These are phyloP conservation scores for Hansenula lynferdii DNA, from an alignment of 1,139 yeast genomes.

Conservation along the genomic window DNA sequence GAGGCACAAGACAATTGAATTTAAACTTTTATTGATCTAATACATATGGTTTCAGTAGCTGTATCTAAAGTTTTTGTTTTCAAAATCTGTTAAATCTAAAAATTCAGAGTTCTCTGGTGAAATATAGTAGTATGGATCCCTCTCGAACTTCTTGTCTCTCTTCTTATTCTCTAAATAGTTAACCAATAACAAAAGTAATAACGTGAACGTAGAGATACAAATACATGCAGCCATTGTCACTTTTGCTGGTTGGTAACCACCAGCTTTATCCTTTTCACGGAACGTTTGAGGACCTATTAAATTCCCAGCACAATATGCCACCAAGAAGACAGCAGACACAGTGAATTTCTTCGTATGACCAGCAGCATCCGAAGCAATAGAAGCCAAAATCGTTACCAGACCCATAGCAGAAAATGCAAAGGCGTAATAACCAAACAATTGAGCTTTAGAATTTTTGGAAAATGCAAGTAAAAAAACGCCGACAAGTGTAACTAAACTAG, in stretches of 20 bases:
- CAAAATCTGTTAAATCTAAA: constrained; percentile 53
- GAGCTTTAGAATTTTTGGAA: neutral
- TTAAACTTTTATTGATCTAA: no score
- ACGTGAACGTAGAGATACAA: constrained; percentile 25
- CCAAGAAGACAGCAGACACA: constrained; percentile 35
- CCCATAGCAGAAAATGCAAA: neutral
- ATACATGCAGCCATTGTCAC: constrained; percentile 36
- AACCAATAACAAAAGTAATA: constrained; percentile 25
- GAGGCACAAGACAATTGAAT: no score
- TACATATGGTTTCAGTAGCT: no score
- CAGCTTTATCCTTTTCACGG: constrained; percentile 28
- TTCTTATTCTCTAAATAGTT: constrained; percentile 28
- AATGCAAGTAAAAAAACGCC: neutral
- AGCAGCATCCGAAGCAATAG: constrained; percentile 46
- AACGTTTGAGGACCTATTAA: constrained; percentile 48
- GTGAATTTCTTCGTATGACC: constrained; percentile 56
- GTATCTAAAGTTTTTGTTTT: constrained; percentile 51
- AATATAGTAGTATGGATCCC: neutral
- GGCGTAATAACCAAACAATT: neutral
- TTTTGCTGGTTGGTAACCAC: constrained; percentile 42
- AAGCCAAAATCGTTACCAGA: constrained; percentile 20
- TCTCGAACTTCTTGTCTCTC: constrained; percentile 24
- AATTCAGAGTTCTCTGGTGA: constrained; percentile 23
- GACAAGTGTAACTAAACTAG: neutral
- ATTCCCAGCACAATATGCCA: constrained; percentile 56